Evolutionary conservation across 495 filamentous ascomycete genomes (phyloP).

Genomic region (Amniculicola lignicola): DNA sequence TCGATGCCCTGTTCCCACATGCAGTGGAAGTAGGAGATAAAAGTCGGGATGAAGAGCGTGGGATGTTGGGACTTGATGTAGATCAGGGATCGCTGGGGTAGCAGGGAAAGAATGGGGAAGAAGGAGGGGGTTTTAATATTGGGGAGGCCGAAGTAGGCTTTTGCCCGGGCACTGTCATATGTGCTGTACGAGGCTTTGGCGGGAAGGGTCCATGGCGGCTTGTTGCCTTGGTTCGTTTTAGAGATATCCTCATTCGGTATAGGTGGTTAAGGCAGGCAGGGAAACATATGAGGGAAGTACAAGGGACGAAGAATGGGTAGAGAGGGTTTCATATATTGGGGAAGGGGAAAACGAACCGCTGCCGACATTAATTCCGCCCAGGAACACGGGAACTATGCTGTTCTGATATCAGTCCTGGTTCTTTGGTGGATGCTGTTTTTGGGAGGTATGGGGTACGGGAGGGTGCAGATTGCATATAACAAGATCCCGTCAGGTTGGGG

Average conservation of each 20-base stretch:
- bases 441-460: not conserved
- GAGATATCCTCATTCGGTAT: not conserved
- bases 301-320: too few species aligned
- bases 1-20: constrained; percentile 50
- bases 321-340: too few species aligned
- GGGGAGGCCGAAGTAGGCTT: constrained; percentile 51
- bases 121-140: constrained; percentile 47
- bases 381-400: constrained; percentile 66
- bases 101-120: constrained; percentile 53
- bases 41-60: constrained; percentile 43
- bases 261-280: too few species aligned
- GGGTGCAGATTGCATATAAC: too few species aligned
- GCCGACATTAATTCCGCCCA: constrained; percentile 68
- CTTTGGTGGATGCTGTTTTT: not conserved
- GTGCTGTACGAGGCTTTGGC: constrained; percentile 59
- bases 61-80: constrained; percentile 54
- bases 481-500: too few species aligned
- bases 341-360: constrained; percentile 48
- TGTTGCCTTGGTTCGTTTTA: constrained; percentile 53
- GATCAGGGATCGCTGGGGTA: constrained; percentile 63
- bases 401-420: not conserved
- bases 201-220: constrained; percentile 67
- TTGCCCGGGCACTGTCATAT: constrained; percentile 56
- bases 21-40: constrained; percentile 46
- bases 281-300: too few species aligned